These are phyloP conservation scores for Hymenotorrendiella dingleyae DNA, from an alignment of 2,329 filamentous ascomycete species.

Conservation along the genomic window DNA sequence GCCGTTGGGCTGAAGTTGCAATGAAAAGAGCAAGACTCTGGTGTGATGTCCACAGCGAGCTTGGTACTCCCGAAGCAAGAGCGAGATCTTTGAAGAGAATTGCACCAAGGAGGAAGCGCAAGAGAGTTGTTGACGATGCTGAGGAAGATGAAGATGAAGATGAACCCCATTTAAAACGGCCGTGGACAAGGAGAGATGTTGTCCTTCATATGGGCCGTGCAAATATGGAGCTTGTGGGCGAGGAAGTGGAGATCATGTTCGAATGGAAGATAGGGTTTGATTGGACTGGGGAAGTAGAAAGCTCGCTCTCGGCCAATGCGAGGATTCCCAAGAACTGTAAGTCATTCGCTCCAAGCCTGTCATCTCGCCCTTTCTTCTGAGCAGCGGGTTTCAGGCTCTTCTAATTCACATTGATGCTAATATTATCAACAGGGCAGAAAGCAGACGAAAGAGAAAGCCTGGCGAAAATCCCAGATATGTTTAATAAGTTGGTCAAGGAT, in stretches of 20 bases:
- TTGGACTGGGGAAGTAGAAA: slow-evolving; percentile 67
- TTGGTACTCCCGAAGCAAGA: slow-evolving; percentile 34
- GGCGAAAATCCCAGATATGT: slow-evolving; percentile 52
- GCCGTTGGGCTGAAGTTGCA: slow-evolving; percentile 60
- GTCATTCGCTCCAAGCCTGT: slow-evolving; percentile 30
- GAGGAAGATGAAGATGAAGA: slow-evolving; percentile 27
- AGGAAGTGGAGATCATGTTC: slow-evolving; percentile 37
- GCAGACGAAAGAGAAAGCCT: slow-evolving; percentile 51
- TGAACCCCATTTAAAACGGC: slow-evolving; percentile 9
- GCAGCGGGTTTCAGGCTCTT: not conserved
- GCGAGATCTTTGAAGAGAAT: slow-evolving; percentile 12
- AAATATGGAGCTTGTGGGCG: slow-evolving; percentile 32
- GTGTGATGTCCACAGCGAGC: slow-evolving; percentile 45
- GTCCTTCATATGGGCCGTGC: slow-evolving; percentile 48
- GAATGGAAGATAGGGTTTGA: slow-evolving; percentile 62
- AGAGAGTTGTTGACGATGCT: slow-evolving; percentile 19
- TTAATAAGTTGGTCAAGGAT: slow-evolving; percentile 51
- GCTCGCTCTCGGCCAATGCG: slow-evolving; percentile 46
- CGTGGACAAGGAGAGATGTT: slow-evolving; percentile 41
- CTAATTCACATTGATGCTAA: not conserved
- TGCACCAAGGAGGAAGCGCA: slow-evolving; percentile 17
- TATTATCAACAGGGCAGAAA: slow-evolving; percentile 50
- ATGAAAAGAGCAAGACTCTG: slow-evolving; percentile 57
- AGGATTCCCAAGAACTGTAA: slow-evolving; percentile 58
- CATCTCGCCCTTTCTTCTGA: not conserved